Evolutionary conservation across 2,329 filamentous ascomycete genomes (phyloP), one percentile per base, ranked within the genome.

Genomic region (Aureobasidium sp.): DNA sequence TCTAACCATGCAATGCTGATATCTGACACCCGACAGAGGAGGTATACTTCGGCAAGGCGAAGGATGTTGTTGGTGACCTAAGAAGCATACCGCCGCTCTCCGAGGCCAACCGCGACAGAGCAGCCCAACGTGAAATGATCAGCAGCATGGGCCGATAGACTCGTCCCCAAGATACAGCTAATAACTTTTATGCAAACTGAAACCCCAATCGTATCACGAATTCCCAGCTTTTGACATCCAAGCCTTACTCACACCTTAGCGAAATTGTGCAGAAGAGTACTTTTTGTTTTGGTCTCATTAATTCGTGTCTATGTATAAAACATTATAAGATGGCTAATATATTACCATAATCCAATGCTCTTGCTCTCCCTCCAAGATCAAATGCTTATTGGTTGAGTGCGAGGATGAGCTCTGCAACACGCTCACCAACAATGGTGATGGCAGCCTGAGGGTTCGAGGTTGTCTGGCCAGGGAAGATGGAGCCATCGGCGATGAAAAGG

Each of bases 31-130:
- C n/a, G 44, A 59, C 68, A 82, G 80, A 99, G 81, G 94, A 99
- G 78, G 94, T 99, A 55, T 99, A 99, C 79, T 99, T 99, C 77
- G 94, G 94, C 73, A 99, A 99, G 82, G 93, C 94, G 61, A 97
- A 96, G 83, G 94, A 99, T 76, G 91, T 99, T 3, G 93, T 99
- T 3, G 94, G 93, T 61, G 93, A 99, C 75, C 78, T 99, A 76
- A 84, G 94, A 74, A 97, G 92, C 76, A 83, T 96, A 66, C 86
- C 86, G 57, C 87, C 88, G 66, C 78, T 97, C 74, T 95, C 90
- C 67, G 91, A 96, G 76, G 86, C 87, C 42, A 91, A 89, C 72
- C 85, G 84, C 71, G 93, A 97, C 67, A 84, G 89, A 65, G 90
- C 91, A 69, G 87, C 90, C 63, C 94, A 97, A 76, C 82, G 87